Base-by-base conservation (phyloP, 192 early-diverging fungal species). In the Blastocladiella britannica region DNA sequence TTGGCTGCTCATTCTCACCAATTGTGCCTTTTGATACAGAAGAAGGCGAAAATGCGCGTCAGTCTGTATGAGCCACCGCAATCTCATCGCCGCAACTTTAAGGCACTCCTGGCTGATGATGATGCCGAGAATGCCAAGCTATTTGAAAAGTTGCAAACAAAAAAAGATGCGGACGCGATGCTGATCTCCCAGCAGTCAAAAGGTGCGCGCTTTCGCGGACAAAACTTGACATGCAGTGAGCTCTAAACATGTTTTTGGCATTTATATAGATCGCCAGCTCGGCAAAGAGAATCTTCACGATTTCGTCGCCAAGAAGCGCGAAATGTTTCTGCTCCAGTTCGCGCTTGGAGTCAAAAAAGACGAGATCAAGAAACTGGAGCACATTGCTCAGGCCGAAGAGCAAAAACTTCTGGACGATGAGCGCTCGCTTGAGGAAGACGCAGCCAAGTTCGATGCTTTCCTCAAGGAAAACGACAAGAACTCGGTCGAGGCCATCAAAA, bases 381-480 rank as follows among this genome's bases (percentile, higher is more conserved):
- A 73, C 61, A 72, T 78, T 62, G 73, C 73, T 12, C 72, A 74
- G 60, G 67, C 70, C 20, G 76, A 78, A 52, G 76, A 78, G 61
- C 76, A 75, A 37, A 78, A 78, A 60, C 63, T 78, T 24, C 62
- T 78, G 25, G 76, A 78, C 60, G 76, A 78, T 53, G 76, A 78
- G 60, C 72, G 73, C 53, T 71, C 73, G 9, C 67, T 78, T 15
- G 76, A 78, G 62, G 76, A 78, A 62, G 76, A 78, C 55, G 76
- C 72, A 20, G 73, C 71, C 25, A 78, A 75, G 59, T 78, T 78
- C 56, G 76, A 78, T 59, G 72, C 73, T 0, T 78, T 78, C 43
- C 62, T 78, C 53, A 78, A 75, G 55, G 76, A 78, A 57, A 78
- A 78, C 56, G 76, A 78, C 58, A 73, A 75, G 55, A 78, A 78